Evolutionary conservation across 495 filamentous ascomycete genomes (phyloP), one percentile per base, ranked within the genome.

Genomic region (Talaromyces proteolyticus): DNA sequence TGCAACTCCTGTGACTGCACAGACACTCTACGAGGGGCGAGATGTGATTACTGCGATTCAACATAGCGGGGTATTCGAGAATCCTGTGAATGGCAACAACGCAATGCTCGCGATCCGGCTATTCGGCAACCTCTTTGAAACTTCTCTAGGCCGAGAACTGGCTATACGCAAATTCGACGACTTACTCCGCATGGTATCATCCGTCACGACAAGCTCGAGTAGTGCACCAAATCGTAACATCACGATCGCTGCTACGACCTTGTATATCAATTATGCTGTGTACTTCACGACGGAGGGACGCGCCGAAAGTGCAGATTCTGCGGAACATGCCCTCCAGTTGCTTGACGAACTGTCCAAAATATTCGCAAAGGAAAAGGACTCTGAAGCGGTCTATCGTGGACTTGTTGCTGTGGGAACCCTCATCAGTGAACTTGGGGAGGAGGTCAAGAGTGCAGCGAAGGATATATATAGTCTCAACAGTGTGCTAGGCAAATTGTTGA

Each of bases 121-220:
- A 12, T 77, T 95, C 42, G 84, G 80, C n/a, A 99, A 99, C 51
- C 70, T 97, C 6, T 97, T 96, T 66, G 79, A 81, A 49, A 89
- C 87, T 0, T 62, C 76, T 3, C 69, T 82, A 49, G 93, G 93
- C 25, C 80, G 87, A 10, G 63, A 73, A 16, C 67, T 91, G 1
- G 79, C 78, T 0, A 67, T 78, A 3, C 63, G 65, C 14, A 66
- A 75, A 25, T 88, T 88, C 45, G 80, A 85, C 50, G 65, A 69
- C 39, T 72, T 84, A 24, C 58, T 81, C 10, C 65, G 70, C 11
- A 63, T 80, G 21, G 72, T 78, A 4, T 76, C 73, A 36, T 64
- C 70, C 1, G 58, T 67, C 2, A 56, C 74, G 21, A 62, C 76
- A 4, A 63, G 67, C 1, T 75, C 59, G 36, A 61, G 75, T 29